phyloP scores from a whole-genome alignment of 2,329 filamentous ascomycete genomes.

The Tolypocladium endophyticum region DNA sequence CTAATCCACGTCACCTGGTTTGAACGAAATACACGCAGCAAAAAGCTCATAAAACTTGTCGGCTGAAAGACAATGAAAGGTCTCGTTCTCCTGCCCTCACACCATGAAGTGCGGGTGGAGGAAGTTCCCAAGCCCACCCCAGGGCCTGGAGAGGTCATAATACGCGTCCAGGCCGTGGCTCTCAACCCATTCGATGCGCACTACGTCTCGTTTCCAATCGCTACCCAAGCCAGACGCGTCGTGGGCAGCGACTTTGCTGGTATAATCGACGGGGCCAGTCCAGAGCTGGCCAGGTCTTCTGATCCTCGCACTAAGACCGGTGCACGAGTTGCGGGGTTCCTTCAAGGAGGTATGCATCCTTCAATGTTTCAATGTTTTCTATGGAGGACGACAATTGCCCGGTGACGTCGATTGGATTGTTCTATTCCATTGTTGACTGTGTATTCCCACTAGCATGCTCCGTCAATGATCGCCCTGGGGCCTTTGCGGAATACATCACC shows the following conservation, averaged over 20 bases:
- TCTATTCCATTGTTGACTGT: not conserved
- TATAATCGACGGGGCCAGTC: conserved; percentile 12
- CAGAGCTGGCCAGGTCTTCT: conserved; percentile 2
- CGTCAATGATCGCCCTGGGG: conserved; percentile 29
- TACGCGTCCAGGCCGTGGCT: conserved; percentile 13
- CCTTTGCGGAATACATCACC: conserved; percentile 30
- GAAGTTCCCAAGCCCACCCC: conserved; percentile 9
- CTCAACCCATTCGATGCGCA: conserved; percentile 19
- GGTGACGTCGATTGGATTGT: not conserved
- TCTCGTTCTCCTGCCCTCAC: conserved; percentile 8
- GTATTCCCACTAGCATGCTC: conserved; percentile 19
- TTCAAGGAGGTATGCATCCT: conserved; percentile 23
- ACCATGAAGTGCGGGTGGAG: conserved; percentile 1
- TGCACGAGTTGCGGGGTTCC: conserved; percentile 26
- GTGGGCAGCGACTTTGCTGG: conserved; percentile 32
- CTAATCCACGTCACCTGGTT: not conserved
- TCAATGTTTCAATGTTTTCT: not conserved
- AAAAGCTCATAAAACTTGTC: not conserved
- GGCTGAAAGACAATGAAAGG: conserved; percentile 11
- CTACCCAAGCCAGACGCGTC: conserved; percentile 13
- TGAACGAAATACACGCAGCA: not conserved
- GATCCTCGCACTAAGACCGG: conserved; percentile 14
- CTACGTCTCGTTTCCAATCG: conserved; percentile 24
- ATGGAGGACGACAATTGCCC: not conserved
- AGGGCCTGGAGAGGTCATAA: conserved; percentile 8